A percentile compares a stretch with the other conserved stretches of the same genome.
Evolutionary conservation across 176 grass and related monocot genomes (phyloP).

Genomic region (Aegilops tauschii): DNA sequence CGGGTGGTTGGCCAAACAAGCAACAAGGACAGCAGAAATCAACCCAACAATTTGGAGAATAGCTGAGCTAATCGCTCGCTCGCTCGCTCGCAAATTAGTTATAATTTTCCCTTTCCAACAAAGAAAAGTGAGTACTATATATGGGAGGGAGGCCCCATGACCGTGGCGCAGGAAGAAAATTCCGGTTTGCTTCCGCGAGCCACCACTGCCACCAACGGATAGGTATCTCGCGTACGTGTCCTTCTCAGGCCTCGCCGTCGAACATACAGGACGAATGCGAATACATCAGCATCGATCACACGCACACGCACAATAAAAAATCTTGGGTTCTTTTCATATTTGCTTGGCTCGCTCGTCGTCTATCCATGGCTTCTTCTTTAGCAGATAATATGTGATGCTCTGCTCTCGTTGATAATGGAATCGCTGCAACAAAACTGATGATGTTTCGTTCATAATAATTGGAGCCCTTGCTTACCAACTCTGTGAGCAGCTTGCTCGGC

Average conservation of each 20-base stretch:
- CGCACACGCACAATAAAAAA: background rate
- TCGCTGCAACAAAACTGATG: background rate
- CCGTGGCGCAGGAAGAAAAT: constrained; percentile 6
- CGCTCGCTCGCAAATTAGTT: background rate
- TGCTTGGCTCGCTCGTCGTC: constrained; percentile 3
- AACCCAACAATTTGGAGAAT: background rate
- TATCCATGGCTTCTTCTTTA: background rate
- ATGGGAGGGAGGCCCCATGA: background rate
- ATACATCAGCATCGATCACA: constrained; percentile 19
- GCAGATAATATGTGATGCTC: background rate
- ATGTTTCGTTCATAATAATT: background rate
- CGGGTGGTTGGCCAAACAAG: constrained; percentile 46
- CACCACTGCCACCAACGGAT: constrained; percentile 30
- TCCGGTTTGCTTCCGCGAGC: constrained; percentile 25
- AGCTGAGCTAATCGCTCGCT: constrained; percentile 24
- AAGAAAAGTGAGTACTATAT: background rate
- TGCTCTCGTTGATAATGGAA: background rate
- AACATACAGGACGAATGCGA: background rate
- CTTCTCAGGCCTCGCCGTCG: background rate
- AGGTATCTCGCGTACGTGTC: constrained; percentile 23
- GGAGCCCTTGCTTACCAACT: background rate
- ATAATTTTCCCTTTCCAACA: background rate
- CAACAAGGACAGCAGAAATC: constrained; percentile 10
- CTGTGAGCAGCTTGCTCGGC: constrained; percentile 2
- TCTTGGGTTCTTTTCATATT: background rate